phyloP scores from a whole-genome alignment of 208 protist species.

The Jaenimonas drosophilae region DNA sequence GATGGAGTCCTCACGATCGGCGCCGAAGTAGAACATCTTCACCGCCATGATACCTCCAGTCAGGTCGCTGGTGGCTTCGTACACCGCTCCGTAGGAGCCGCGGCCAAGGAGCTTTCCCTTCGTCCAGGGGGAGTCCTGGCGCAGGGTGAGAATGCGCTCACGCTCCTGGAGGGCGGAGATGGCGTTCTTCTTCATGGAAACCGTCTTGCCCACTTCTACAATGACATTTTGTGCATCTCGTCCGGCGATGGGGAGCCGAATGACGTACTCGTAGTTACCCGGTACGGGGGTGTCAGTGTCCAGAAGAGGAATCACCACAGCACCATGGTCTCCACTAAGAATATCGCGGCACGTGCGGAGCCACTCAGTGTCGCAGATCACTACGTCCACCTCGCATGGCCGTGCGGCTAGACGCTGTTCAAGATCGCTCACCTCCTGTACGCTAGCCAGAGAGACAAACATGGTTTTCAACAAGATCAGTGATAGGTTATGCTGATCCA shows the following conservation, averaged over 20 bases:
- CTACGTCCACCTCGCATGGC: conserved; percentile 75
- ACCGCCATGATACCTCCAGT: conserved; percentile 91
- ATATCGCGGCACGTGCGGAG: conserved; percentile 58
- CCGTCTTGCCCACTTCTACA: conserved; percentile 65
- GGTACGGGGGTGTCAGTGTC: conserved; percentile 26
- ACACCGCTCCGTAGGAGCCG: conserved; percentile 80
- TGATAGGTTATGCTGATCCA: conserved; percentile 85
- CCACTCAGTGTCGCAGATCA: conserved; percentile 83
- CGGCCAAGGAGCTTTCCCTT: conserved; percentile 82
- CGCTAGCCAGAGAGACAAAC: conserved; percentile 81
- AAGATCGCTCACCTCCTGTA: conserved; percentile 60
- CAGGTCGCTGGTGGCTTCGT: conserved; percentile 86
- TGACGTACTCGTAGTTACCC: conserved; percentile 48
- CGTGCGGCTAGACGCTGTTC: conserved; percentile 55
- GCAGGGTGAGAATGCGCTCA: conserved; percentile 80
- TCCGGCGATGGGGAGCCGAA: conserved; percentile 64
- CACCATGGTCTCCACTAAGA: conserved; percentile 39
- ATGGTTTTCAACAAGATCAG: conserved; percentile 83
- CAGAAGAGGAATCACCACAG: conserved; percentile 69
- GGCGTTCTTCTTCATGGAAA: conserved; percentile 78
- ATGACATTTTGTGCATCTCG: conserved; percentile 61
- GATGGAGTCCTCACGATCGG: conserved; percentile 59
- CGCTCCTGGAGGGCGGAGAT: conserved; percentile 66
- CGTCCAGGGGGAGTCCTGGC: conserved; percentile 87
- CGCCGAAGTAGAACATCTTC: conserved; percentile 87